Evolutionary conservation across 495 filamentous ascomycete species (phyloP), one percentile per base, ranked within the genome.

Genomic region (Astrothelium macrocarpum): DNA sequence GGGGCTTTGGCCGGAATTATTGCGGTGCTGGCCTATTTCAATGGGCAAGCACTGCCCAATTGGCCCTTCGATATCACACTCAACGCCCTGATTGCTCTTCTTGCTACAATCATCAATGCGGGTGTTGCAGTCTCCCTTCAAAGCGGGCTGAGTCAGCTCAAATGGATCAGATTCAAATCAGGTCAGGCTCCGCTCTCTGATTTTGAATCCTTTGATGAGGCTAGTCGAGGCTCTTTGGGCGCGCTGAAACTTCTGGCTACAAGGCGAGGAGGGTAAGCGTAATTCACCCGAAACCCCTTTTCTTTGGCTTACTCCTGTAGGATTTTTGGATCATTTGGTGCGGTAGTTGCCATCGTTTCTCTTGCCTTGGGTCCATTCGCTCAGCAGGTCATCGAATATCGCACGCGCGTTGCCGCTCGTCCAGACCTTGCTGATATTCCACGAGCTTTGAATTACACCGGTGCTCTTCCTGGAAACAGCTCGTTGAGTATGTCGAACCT

Each of bases 91-190:
- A 29, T 56, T 20, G 49, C 49, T 56, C 49, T 56, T 29, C 20
- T 56, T 20, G 49, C 49, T 29, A 56, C 49, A 29, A 29, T 56
- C 10, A 25, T 56, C 23, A 56, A 56, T 29, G 49, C 49, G 29
- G 49, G 49, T 2, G 20, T 56, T 16, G 49, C 49, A 16, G 49
- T 56, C 29, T 56, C 23, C 25, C 49, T 56, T 25, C 49, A 56
- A 29, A 56, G 49, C 25, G 49, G 49, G 16, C 49, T 56, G 5
- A 56, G 49, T 56, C 49, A 56, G 49, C 49, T 56, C 2, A 4
- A 56, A 29, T 56, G 49, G 49, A 56, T 56, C 25, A 29, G 7
- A 26, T 56, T 56, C 25, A 56, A 56, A 56, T 56, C 49, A 26
- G 25, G 16, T 7, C 49, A 25, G 25, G 25, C 23, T 20, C 49